A percentile compares a stretch with the other conserved stretches of the same genome.
These are phyloP conservation scores for Penicillium sp. DNA, from an alignment of 2,329 filamentous ascomycete genomes.

Conservation along the genomic window DNA sequence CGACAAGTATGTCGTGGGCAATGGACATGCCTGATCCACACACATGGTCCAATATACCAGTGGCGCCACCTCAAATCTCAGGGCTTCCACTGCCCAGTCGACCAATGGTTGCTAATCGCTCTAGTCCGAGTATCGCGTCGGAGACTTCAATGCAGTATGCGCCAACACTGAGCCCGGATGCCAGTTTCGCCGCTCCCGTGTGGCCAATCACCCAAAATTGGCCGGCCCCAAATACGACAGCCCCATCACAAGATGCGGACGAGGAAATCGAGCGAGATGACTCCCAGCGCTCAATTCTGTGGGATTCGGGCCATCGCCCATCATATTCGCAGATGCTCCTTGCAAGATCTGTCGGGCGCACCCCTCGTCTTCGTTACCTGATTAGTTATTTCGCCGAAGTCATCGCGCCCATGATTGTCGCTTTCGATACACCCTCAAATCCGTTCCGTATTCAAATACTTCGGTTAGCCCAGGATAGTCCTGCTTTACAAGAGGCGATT, in stretches of 20 bases:
- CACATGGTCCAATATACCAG: constrained; percentile 21
- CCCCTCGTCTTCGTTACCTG: constrained; percentile 80
- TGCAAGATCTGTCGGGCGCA: constrained; percentile 58
- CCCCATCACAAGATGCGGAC: constrained; percentile 19
- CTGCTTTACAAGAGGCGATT: constrained; percentile 87
- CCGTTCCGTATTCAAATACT: constrained; percentile 84
- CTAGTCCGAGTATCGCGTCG: constrained; percentile 16
- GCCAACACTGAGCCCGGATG: constrained; percentile 16
- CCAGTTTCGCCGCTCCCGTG: constrained; percentile 12
- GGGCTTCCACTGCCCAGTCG: constrained; percentile 24
- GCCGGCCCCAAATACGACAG: constrained; percentile 8
- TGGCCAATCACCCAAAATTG: constrained; percentile 20
- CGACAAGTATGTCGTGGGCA: constrained; percentile 23
- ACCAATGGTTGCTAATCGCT: constrained; percentile 12
- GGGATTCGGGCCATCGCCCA: constrained; percentile 29
- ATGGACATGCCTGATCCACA: constrained; percentile 28
- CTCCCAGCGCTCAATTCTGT: constrained; percentile 16
- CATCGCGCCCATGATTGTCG: constrained; percentile 88
- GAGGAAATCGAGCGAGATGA: constrained; percentile 23
- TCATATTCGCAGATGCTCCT: constrained; percentile 41
- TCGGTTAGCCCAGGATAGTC: constrained; percentile 73
- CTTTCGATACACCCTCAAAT: constrained; percentile 82
- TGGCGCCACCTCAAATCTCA: constrained; percentile 23
- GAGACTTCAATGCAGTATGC: constrained; percentile 20
- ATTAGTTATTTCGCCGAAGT: constrained; percentile 93